phyloP scores from a whole-genome alignment of 2,329 filamentous ascomycete species.

The Talaromyces sp. region DNA sequence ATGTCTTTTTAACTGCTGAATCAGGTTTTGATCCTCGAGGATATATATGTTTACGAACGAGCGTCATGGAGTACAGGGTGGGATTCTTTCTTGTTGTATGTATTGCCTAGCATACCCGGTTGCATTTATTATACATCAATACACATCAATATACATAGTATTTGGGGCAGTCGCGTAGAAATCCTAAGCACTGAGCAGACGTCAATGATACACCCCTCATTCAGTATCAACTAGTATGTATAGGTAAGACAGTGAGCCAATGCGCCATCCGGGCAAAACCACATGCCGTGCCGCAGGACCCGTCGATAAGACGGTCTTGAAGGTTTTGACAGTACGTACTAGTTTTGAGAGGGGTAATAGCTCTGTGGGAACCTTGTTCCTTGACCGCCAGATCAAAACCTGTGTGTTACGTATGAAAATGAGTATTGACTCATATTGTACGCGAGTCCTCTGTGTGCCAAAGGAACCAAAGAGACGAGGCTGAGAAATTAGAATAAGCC shows the following conservation, averaged over 20 bases:
- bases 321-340: too few species aligned
- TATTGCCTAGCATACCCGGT: background rate
- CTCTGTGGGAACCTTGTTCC: background rate
- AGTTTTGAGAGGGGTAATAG: background rate
- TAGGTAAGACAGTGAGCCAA: too few species aligned
- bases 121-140: background rate
- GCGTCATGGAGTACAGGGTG: conserved; percentile 14
- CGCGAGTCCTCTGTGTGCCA: too few species aligned
- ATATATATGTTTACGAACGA: conserved; percentile 11
- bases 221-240: background rate
- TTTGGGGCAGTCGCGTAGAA: too few species aligned
- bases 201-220: too few species aligned
- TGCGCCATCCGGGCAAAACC: background rate
- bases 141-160: too few species aligned
- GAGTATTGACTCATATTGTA: too few species aligned
- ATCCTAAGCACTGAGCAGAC: too few species aligned
- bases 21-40: conserved; percentile 1
- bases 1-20: background rate
- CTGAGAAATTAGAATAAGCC: background rate
- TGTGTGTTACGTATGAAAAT: too few species aligned
- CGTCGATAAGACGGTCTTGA: background rate
- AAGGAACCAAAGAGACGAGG: background rate
- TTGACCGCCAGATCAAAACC: background rate
- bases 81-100: background rate
- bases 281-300: background rate